These are phyloP conservation scores for Capronia coronata DNA, from an alignment of 2,329 filamentous ascomycete genomes.

Conservation along the genomic window DNA sequence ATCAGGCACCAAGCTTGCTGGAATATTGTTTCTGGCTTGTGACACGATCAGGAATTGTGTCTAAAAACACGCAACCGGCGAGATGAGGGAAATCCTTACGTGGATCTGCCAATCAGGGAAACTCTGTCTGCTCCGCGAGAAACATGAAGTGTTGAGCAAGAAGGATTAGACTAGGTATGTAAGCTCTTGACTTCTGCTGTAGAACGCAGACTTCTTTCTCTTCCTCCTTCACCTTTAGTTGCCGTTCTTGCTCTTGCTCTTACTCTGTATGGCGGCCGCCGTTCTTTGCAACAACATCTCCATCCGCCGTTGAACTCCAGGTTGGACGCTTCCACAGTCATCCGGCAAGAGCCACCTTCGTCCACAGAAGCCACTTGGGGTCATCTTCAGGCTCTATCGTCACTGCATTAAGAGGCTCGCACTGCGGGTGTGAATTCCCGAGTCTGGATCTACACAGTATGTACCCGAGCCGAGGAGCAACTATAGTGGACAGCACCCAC, in stretches of 20 bases:
- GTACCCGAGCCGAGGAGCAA: no score
- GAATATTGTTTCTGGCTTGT: conserved; percentile 16
- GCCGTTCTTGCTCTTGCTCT: background rate
- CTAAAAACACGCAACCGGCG: conserved; percentile 16
- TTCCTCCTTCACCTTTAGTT: conserved; percentile 4
- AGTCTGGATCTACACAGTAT: no score
- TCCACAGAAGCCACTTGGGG: no score
- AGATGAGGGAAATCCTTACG: conserved; percentile 10
- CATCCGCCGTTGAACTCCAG: no score
- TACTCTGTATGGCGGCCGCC: background rate
- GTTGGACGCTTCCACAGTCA: no score
- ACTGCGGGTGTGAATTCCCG: no score
- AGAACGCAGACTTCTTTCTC: conserved; percentile 2
- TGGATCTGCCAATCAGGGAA: conserved; percentile 21
- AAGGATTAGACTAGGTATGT: conserved; percentile 13
- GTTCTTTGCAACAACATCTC: no score
- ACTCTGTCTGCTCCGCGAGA: conserved; percentile 6
- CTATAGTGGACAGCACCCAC: background rate
- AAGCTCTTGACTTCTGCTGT: conserved; percentile 15
- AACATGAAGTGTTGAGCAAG: conserved; percentile 17
- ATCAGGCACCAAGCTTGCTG: no score
- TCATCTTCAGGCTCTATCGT: no score
- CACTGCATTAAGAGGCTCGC: no score
- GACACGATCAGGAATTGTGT: conserved; percentile 21
- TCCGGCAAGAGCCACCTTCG: no score